Percentiles rank a stretch among this genome's conserved stretches.
Evolutionary conservation across 768 basidiomycete species (phyloP).

Genomic region (Pulveroboletus sp.): DNA sequence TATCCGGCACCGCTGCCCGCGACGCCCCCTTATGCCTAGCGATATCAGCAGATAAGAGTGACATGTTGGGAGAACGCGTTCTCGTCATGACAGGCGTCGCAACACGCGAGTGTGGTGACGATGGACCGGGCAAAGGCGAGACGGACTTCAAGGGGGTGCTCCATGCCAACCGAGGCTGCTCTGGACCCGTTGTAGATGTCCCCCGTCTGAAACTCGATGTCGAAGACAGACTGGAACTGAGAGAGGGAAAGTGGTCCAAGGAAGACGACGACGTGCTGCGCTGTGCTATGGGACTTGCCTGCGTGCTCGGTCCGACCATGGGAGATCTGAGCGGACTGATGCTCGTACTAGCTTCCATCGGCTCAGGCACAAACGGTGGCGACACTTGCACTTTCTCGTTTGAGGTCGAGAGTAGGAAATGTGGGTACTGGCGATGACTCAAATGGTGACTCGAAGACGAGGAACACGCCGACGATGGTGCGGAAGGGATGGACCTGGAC

Average conservation of each 20-base stretch:
- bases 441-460: constrained; percentile 19
- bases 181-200: constrained; percentile 9
- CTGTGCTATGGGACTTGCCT: constrained; percentile 6
- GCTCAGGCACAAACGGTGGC: constrained; percentile 44
- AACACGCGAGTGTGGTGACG: constrained; percentile 16
- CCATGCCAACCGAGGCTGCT: constrained; percentile 34
- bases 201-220: constrained; percentile 19
- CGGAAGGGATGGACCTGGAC: constrained; percentile 5
- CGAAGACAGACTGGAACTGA: constrained; percentile 30
- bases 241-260: constrained; percentile 30
- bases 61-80: constrained; percentile 7
- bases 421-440: constrained; percentile 28
- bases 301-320: constrained; percentile 2
- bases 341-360: constrained; percentile 48
- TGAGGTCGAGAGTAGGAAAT: constrained; percentile 28
- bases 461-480: constrained; percentile 6
- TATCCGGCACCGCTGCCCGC: background rate
- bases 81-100: constrained; percentile 7
- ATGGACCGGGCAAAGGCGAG: constrained; percentile 10
- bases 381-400: constrained; percentile 56
- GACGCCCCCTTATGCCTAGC: constrained; percentile 1
- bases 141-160: constrained; percentile 32
- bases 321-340: constrained; percentile 24
- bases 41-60: constrained; percentile 13
- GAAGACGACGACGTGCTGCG: constrained; percentile 20